Percentiles rank a stretch among this genome's conserved stretches.
These are phyloP conservation scores for Ulmus americana DNA, from an alignment of 331 rosid genomes.

Conservation along the genomic window DNA sequence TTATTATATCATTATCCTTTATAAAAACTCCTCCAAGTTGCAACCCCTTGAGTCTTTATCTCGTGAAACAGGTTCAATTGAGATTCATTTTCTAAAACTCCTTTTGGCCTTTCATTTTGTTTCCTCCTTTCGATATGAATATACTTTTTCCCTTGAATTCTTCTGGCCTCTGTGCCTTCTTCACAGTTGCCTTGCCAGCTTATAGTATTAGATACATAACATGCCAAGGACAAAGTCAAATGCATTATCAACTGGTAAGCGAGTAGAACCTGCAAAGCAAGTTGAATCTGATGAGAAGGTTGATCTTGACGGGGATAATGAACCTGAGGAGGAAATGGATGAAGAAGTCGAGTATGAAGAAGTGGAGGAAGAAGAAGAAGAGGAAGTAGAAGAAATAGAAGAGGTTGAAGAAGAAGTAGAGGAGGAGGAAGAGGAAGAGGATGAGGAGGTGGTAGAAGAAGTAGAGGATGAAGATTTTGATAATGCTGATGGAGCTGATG, in stretches of 20 bases:
- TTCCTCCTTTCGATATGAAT: slow-evolving; percentile 75
- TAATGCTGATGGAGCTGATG: slow-evolving; percentile 29
- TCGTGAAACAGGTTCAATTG: slow-evolving; percentile 49
- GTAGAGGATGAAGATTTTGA: slow-evolving; percentile 46
- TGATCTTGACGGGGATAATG: slow-evolving; percentile 39
- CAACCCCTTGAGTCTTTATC: slow-evolving; percentile 42
- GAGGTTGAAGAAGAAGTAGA: slow-evolving; percentile 44
- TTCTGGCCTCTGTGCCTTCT: slow-evolving; percentile 97
- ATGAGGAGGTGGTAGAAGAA: slow-evolving; percentile 32
- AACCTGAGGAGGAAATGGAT: slow-evolving; percentile 43
- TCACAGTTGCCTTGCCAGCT: slow-evolving; percentile 90
- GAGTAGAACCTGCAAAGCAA: slow-evolving; percentile 53
- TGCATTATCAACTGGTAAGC: slow-evolving; percentile 56
- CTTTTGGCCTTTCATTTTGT: slow-evolving; percentile 67
- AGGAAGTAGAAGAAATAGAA: slow-evolving; percentile 47
- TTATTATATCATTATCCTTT: slow-evolving; percentile 50
- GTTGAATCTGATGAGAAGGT: slow-evolving; percentile 38
- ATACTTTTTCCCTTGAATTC: slow-evolving; percentile 90
- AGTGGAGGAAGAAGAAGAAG: slow-evolving; percentile 67
- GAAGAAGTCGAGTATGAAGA: slow-evolving; percentile 72
- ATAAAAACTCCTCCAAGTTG: slow-evolving; percentile 37
- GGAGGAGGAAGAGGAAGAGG: slow-evolving; percentile 37
- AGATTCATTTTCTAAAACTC: slow-evolving; percentile 52
- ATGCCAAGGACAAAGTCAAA: slow-evolving; percentile 71
- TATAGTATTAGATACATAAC: slow-evolving; percentile 64